phyloP scores from a whole-genome alignment of 345 rosid species.

The Eucalyptus cloeziana region DNA sequence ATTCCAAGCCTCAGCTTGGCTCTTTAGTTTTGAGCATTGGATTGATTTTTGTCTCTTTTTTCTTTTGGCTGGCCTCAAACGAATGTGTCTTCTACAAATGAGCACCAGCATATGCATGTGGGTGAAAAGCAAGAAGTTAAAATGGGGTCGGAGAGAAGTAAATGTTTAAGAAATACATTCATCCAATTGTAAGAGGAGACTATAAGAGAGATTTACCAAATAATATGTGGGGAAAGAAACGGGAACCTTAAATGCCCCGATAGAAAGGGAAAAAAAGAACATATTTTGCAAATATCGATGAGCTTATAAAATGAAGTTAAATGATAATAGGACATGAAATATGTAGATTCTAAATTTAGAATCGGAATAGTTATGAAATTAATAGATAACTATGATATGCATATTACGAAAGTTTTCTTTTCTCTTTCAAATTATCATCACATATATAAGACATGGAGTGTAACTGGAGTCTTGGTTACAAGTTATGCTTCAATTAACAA shows the following conservation, averaged over 20 bases:
- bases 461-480: background rate
- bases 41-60: background rate
- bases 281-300: background rate
- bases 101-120: background rate
- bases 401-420: background rate
- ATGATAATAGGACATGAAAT: background rate
- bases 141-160: background rate
- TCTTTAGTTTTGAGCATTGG: background rate
- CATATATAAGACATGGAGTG: background rate
- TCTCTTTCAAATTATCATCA: background rate
- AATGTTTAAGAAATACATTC: background rate
- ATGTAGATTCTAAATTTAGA: fast-evolving
- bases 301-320: background rate
- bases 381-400: background rate
- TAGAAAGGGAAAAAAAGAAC: background rate
- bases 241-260: too few relatives aligned
- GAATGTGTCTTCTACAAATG: background rate
- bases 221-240: background rate
- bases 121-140: background rate
- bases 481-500: background rate
- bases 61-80: background rate
- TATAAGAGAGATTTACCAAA: background rate
- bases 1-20: background rate
- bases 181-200: background rate
- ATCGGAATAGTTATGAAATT: background rate